Percentiles rank a stretch among this genome's conserved stretches.
Conservation (phyloP, 164 flowering plant genomes). For the Berberis vulgaris region DNA sequence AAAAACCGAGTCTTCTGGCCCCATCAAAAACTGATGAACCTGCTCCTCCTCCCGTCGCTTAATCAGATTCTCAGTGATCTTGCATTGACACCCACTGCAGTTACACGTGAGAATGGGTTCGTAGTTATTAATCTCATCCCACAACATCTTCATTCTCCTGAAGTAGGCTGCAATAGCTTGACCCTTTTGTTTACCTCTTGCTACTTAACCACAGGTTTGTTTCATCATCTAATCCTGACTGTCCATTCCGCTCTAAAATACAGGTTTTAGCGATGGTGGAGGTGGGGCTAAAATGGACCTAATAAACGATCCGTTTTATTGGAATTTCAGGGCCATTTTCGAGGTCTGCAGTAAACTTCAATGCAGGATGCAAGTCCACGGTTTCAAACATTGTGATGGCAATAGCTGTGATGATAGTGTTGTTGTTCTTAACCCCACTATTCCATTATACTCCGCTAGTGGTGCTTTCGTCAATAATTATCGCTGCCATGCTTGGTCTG, state of each 20-base stretch:
- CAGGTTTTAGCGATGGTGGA: background rate
- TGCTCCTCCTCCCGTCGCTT: too few species aligned
- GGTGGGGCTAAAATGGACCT: too few species aligned
- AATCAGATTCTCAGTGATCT: too few species aligned
- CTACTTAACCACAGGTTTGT: conserved; percentile 74
- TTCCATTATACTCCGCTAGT: conserved; percentile 79
- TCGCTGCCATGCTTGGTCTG: conserved; percentile 64
- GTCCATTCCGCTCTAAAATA: background rate
- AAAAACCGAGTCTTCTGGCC: too few species aligned
- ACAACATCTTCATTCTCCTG: too few species aligned
- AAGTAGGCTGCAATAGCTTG: too few species aligned
- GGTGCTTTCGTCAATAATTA: conserved; percentile 61
- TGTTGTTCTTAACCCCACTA: conserved; percentile 56
- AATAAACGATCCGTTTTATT: background rate
- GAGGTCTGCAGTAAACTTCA: conserved; percentile 66
- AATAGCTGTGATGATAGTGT: conserved; percentile 48
- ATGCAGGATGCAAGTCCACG: conserved; percentile 73
- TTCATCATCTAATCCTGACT: background rate
- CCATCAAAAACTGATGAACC: too few species aligned
- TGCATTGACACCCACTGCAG: too few species aligned
- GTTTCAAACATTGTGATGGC: conserved; percentile 82
- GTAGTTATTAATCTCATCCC: too few species aligned
- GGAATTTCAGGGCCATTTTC: conserved; percentile 63
- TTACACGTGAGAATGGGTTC: too few species aligned
- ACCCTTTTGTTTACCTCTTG: too few species aligned